These are phyloP conservation scores for Auriculariales sp. DNA, from an alignment of 768 basidiomycete genomes.

Conservation along the genomic window DNA sequence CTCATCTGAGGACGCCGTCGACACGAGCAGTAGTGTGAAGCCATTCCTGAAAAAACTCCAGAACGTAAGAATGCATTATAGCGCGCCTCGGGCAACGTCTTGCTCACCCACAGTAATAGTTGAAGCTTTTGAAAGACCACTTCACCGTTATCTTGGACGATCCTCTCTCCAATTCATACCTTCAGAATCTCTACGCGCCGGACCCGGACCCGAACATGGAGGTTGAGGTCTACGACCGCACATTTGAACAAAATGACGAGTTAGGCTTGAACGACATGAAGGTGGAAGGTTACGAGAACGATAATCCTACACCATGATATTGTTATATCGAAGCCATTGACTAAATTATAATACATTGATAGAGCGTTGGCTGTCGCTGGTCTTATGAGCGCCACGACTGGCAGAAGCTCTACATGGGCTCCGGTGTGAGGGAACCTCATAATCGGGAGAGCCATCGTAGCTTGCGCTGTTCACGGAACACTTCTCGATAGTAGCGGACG, in stretches of 20 bases:
- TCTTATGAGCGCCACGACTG: no score
- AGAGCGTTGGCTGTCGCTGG: no score
- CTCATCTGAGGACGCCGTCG: constrained; percentile 48
- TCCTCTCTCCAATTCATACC: constrained; percentile 86
- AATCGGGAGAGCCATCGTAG: no score
- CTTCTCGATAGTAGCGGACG: no score
- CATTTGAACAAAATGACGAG: constrained; percentile 86
- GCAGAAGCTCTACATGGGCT: no score
- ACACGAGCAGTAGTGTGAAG: constrained; percentile 44
- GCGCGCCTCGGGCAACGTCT: not conserved
- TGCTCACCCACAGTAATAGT: not conserved
- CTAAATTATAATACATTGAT: no score
- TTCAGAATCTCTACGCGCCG: constrained; percentile 95
- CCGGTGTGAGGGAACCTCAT: no score
- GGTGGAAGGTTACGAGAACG: constrained; percentile 55
- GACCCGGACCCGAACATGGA: constrained; percentile 92
- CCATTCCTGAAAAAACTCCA: constrained; percentile 66
- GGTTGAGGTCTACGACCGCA: constrained; percentile 69
- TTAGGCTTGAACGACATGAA: constrained; percentile 85
- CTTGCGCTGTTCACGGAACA: no score
- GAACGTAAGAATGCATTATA: constrained; percentile 30
- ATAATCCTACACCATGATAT: no score
- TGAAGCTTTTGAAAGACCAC: constrained; percentile 40
- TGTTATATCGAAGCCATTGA: no score
- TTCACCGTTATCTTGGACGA: constrained; percentile 94